Evolutionary conservation across 2,329 filamentous ascomycete genomes (phyloP).

Genomic region (Plectosphaerella plurivora): DNA sequence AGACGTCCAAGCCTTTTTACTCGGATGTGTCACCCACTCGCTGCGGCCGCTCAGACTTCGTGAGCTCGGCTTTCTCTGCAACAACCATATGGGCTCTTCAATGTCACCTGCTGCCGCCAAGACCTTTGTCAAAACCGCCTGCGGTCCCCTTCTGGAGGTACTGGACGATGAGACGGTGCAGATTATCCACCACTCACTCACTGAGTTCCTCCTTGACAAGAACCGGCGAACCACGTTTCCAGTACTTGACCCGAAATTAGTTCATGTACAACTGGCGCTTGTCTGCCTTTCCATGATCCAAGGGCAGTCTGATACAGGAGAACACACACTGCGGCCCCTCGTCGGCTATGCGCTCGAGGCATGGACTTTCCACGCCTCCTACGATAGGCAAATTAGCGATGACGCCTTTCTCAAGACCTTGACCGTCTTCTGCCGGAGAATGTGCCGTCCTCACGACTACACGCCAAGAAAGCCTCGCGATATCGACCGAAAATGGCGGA

Average conservation of each 20-base stretch:
- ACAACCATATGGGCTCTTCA: constrained; percentile 5
- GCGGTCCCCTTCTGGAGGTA: constrained; percentile 36
- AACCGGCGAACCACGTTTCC: neutral
- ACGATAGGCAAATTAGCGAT: neutral
- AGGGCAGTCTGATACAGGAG: too few relatives aligned
- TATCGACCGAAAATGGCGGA: too few relatives aligned
- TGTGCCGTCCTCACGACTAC: neutral
- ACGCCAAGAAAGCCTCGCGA: too few relatives aligned
- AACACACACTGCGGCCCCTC: neutral
- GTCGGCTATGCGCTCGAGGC: neutral
- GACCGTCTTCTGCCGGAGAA: neutral
- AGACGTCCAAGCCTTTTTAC: constrained; percentile 27
- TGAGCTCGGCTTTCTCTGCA: constrained; percentile 25
- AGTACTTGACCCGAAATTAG: neutral
- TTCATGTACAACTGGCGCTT: neutral
- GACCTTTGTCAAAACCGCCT: constrained; percentile 26
- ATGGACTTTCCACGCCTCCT: neutral
- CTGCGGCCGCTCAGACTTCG: constrained; percentile 31
- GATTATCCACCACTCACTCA: constrained; percentile 43
- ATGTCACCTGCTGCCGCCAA: constrained; percentile 21
- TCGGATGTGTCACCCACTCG: constrained; percentile 33
- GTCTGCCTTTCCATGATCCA: neutral
- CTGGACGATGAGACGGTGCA: constrained; percentile 37
- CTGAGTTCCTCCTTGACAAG: constrained; percentile 34
- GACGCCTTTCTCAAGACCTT: neutral